phyloP scores from a whole-genome alignment of 257 asterid genomes.

The Striga asiatica region DNA sequence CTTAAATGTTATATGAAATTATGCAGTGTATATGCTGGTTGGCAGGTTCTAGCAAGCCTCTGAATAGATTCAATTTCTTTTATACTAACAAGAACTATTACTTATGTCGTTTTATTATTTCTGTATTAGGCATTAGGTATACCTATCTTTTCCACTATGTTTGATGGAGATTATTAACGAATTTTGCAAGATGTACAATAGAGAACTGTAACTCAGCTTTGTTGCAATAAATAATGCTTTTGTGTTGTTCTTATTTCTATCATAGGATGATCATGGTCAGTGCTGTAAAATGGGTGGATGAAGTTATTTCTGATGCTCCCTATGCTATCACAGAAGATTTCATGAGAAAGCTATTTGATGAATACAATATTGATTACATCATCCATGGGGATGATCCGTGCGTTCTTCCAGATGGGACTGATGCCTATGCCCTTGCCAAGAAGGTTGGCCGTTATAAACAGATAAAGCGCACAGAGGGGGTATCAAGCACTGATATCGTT shows the following conservation, averaged over 20 bases:
- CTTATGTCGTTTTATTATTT: not conserved
- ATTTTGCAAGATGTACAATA: not conserved
- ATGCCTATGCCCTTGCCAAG: constrained; percentile 97
- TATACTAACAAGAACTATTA: not conserved
- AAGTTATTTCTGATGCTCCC: constrained; percentile 92
- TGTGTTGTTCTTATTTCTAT: constrained; percentile 10
- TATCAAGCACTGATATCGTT: constrained; percentile 91
- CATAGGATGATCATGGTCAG: constrained; percentile 91
- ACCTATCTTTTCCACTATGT: not conserved
- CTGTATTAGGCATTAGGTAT: not conserved
- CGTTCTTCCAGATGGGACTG: constrained; percentile 86
- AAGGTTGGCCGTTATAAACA: constrained; percentile 88
- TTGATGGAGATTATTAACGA: not conserved
- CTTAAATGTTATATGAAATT: not conserved
- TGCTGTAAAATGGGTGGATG: constrained; percentile 97
- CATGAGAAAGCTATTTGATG: constrained; percentile 84
- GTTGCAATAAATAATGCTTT: not conserved
- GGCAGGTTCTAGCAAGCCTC: not conserved
- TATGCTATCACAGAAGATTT: constrained; percentile 92
- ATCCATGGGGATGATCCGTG: constrained; percentile 98
- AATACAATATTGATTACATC: constrained; percentile 77
- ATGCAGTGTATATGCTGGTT: not conserved
- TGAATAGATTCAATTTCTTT: not conserved
- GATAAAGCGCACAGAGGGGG: constrained; percentile 95
- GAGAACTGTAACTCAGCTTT: not conserved